Percentiles rank a stretch among this genome's conserved stretches.
phyloP scores from a whole-genome alignment of 805 yeast genomes.

The Metschnikowia anglica region DNA sequence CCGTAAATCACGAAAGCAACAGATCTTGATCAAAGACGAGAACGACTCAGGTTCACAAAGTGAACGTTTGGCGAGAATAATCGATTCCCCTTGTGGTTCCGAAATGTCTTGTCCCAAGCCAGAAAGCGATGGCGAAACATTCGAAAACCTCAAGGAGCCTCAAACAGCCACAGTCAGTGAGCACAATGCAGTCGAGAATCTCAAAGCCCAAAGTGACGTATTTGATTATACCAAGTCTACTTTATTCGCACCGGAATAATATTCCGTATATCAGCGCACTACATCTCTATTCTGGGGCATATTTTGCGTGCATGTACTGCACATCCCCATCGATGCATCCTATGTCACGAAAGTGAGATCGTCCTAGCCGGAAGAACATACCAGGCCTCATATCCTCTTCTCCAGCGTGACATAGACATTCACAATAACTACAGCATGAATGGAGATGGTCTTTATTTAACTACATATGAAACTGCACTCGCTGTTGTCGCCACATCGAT shows the following conservation, averaged over 20 bases:
- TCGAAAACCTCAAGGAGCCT: background rate
- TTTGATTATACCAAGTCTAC: slow-evolving; percentile 15
- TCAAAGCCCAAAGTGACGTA: background rate
- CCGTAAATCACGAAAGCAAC: slow-evolving; percentile 8
- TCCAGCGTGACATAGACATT: background rate
- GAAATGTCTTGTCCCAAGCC: too few relatives aligned
- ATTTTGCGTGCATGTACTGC: background rate
- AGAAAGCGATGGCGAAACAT: too few relatives aligned
- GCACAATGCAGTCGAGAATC: background rate
- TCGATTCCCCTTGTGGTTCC: too few relatives aligned
- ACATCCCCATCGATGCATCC: background rate
- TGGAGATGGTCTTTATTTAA: slow-evolving; percentile 47
- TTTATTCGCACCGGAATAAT: slow-evolving; percentile 11
- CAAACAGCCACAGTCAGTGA: background rate
- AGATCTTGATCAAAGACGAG: background rate
- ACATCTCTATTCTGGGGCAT: background rate
- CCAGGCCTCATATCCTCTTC: background rate
- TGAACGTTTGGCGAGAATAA: too few relatives aligned
- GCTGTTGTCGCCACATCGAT: slow-evolving; percentile 84
- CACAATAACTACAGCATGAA: slow-evolving; percentile 9
- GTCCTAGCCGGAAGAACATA: too few relatives aligned
- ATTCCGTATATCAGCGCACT: slow-evolving; percentile 13
- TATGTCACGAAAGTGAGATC: slow-evolving; percentile 1
- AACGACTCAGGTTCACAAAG: background rate
- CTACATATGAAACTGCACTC: slow-evolving; percentile 79